Base-by-base conservation (phyloP, 1,284 basidiomycete genomes). In the Trichosporon inkin region DNA sequence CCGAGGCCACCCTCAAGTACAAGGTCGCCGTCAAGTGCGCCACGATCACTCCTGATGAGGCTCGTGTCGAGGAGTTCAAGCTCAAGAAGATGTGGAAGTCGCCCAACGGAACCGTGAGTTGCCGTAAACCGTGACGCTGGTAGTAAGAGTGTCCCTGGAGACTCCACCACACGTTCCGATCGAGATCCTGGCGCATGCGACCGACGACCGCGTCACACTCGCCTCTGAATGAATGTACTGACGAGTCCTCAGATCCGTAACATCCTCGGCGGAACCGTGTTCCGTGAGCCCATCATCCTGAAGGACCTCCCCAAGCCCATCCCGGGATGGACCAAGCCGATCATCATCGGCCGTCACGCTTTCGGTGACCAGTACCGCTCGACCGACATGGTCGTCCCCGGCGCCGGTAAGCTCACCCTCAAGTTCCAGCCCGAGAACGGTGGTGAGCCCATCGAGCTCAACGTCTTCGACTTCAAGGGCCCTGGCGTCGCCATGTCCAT, bases 11-110 rank as follows among this genome's bases (percentile, higher is more conserved):
- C 73, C 82, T 88, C 63, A 84, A 79, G 79, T 86, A 94, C 84
- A 87, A 87, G 68, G 92, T 97, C 68, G 92, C 92, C 55, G 70
- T 71, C 61, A 78, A 82, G 80, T 99, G 95, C 80, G 95, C 96
- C 55, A 98, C 95, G 56, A 98, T 99, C 81, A 98, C 95, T 3
- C 95, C 95, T 13, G 95, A 99, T 75, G 95, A 99, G 79, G 75
- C 72, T 22, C 67, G 75, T 62, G 76, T 77, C 20, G 69, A 74
- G 63, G 93, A 96, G 80, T 97, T 97, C 84, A 90, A 92, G 63
- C 84, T 98, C 73, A 98, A 97, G 84, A 86, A 95, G 80, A 99
- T 99, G 95, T 93, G 90, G 90, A 87, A 84, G 81, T 90, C 88
- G 71, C 92, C 93, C 11, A 97, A 97, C 79, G 93, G 92, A 66